Percentiles rank a stretch among this genome's conserved stretches.
phyloP scores from a whole-genome alignment of 2,329 filamentous ascomycete genomes.

The Penicillium sp. region DNA sequence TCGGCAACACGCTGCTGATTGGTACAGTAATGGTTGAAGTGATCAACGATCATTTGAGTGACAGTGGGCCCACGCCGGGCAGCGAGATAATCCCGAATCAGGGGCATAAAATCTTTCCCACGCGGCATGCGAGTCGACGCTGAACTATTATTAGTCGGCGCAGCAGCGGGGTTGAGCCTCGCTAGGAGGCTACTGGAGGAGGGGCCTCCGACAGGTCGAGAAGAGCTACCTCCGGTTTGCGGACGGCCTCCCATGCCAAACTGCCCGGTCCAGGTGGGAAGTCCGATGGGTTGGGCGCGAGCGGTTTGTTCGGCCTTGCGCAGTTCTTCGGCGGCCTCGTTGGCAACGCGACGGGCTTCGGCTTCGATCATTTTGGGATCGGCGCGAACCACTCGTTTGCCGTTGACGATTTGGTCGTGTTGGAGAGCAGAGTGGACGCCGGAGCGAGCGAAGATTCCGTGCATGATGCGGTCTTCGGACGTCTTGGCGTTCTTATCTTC shows the following conservation, averaged over 20 bases:
- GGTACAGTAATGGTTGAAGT: conserved; percentile 80
- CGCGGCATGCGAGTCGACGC: conserved; percentile 38
- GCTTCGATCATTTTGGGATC: conserved; percentile 77
- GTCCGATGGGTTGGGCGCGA: conserved; percentile 72
- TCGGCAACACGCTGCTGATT: conserved; percentile 69
- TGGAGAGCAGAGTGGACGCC: conserved; percentile 89
- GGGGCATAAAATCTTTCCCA: conserved; percentile 65
- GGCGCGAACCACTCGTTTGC: conserved; percentile 68
- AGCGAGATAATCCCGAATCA: conserved; percentile 78
- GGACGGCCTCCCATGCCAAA: conserved; percentile 71
- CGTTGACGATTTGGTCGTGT: conserved; percentile 87
- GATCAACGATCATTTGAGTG: conserved; percentile 83
- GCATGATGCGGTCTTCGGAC: conserved; percentile 75
- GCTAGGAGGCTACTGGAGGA: conserved; percentile 44
- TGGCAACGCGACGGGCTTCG: conserved; percentile 78
- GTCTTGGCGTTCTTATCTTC: conserved; percentile 31
- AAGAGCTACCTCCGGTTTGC: conserved; percentile 35
- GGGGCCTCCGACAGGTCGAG: conserved; percentile 39
- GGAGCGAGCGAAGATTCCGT: conserved; percentile 82
- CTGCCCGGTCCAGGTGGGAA: conserved; percentile 90
- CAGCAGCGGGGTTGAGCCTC: conserved; percentile 34
- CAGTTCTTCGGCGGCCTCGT: conserved; percentile 74
- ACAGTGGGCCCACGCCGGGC: conserved; percentile 76
- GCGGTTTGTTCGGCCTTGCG: conserved; percentile 72
- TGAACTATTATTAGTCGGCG: not conserved